Conservation (phyloP, 805 yeast genomes). For the Lipomyces anomalus region DNA sequence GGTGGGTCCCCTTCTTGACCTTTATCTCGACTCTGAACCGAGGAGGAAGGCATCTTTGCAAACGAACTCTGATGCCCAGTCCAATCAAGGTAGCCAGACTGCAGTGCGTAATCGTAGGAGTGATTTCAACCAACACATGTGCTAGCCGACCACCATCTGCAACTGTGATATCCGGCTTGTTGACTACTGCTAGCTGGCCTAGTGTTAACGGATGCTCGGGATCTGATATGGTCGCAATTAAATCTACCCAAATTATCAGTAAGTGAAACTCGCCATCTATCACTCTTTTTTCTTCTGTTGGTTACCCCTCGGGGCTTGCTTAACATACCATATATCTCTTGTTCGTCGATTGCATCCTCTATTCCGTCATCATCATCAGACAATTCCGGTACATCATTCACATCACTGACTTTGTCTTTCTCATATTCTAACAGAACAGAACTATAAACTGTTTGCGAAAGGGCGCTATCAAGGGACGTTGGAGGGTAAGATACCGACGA, state of each 20-base stretch:
- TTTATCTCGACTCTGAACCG: conserved; percentile 73
- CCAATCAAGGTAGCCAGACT: conserved; percentile 95
- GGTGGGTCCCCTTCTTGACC: conserved; percentile 89
- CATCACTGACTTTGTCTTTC: conserved; percentile 29
- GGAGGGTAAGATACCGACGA: conserved; percentile 3
- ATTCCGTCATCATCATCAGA: conserved; percentile 17
- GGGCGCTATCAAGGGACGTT: conserved; percentile 16
- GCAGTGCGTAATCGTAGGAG: conserved; percentile 98
- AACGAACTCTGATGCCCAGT: conserved; percentile 82
- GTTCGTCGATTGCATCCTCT: conserved; percentile 68
- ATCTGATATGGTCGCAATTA: conserved; percentile 81
- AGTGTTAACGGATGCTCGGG: conserved; percentile 96
- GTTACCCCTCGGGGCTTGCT: background rate
- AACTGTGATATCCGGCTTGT: conserved; percentile 73
- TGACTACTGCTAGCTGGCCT: conserved; percentile 92
- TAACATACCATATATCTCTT: conserved; percentile 63
- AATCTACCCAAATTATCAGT: conserved; percentile 32
- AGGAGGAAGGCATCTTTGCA: conserved; percentile 82
- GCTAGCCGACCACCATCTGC: too few species aligned
- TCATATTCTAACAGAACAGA: conserved; percentile 23
- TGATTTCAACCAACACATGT: conserved; percentile 72
- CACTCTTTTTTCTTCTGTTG: background rate
- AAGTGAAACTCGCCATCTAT: background rate
- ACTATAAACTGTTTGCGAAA: conserved; percentile 7
- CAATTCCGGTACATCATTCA: conserved; percentile 9